These are phyloP conservation scores for Proliferodiscus dingleyae DNA, from an alignment of 2,329 filamentous ascomycete genomes.

Conservation along the genomic window DNA sequence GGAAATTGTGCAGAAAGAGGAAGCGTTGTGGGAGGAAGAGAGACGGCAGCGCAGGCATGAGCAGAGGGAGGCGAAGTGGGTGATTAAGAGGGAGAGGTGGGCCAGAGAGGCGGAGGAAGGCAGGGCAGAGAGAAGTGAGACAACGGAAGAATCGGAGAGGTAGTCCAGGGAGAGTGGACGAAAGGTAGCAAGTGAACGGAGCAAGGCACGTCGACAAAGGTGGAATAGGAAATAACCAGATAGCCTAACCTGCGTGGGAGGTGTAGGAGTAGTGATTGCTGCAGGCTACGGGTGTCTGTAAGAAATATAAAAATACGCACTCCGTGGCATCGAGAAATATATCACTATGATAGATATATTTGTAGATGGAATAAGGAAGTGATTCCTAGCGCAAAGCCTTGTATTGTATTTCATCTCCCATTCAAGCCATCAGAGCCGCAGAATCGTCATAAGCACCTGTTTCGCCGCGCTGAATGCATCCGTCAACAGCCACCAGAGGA, in stretches of 20 bases:
- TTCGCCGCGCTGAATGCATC: constrained; percentile 35
- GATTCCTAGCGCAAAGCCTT: background rate
- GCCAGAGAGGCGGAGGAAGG: constrained; percentile 1
- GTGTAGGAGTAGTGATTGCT: no score
- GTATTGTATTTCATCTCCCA: constrained; percentile 10
- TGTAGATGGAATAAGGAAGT: background rate
- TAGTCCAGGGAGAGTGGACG: background rate
- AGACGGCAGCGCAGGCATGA: constrained; percentile 26
- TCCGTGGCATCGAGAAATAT: background rate
- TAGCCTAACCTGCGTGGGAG: no score
- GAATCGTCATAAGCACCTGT: constrained; percentile 14
- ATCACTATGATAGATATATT: background rate
- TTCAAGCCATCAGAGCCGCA: constrained; percentile 14
- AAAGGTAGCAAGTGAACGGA: no score
- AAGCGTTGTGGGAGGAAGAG: constrained; percentile 32
- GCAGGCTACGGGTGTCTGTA: no score
- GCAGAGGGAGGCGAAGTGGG: constrained; percentile 11
- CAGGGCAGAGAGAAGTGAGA: background rate
- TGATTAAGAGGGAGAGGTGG: constrained; percentile 2
- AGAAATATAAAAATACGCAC: no score
- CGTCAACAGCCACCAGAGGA: constrained; percentile 17
- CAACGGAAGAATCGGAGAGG: background rate
- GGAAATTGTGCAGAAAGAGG: constrained; percentile 26
- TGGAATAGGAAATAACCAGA: no score
- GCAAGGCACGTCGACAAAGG: no score